Conservation (phyloP, 257 asterid genomes). For the Perilla frutescens region DNA sequence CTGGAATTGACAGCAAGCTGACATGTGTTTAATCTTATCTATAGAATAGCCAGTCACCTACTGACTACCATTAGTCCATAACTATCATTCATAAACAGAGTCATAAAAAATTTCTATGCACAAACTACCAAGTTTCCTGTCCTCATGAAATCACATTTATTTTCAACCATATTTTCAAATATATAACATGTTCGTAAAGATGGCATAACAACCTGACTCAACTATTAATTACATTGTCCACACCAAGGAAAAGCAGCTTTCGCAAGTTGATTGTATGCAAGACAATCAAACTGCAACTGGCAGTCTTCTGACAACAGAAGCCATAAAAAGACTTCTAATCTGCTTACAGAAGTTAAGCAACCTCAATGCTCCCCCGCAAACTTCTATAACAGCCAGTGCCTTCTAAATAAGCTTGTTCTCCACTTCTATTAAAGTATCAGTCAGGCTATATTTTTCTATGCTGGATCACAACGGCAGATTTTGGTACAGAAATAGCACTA, state of each 20-base stretch:
- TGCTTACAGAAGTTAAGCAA: slow-evolving; percentile 17
- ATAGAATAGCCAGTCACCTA: slow-evolving; percentile 14
- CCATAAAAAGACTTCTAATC: slow-evolving; percentile 1
- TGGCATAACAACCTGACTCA: slow-evolving; percentile 1
- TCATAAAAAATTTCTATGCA: neutral
- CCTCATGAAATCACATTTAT: slow-evolving; percentile 1
- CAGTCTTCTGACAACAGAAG: neutral
- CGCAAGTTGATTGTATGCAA: slow-evolving; percentile 20
- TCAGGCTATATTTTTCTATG: neutral
- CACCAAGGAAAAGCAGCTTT: slow-evolving; percentile 14
- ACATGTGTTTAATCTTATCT: slow-evolving; percentile 16
- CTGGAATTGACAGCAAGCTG: slow-evolving; percentile 7
- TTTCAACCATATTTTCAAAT: slow-evolving; percentile 10
- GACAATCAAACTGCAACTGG: slow-evolving; percentile 15
- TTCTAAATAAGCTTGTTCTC: slow-evolving; percentile 24
- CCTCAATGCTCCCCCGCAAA: slow-evolving; percentile 20
- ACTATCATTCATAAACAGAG: slow-evolving; percentile 21
- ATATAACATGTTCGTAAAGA: slow-evolving; percentile 1
- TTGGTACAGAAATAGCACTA: slow-evolving; percentile 3
- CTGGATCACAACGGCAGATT: slow-evolving; percentile 15
- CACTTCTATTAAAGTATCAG: slow-evolving; percentile 13
- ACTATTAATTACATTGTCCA: slow-evolving; percentile 15
- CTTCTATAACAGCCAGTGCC: slow-evolving; percentile 12
- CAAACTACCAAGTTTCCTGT: slow-evolving; percentile 13
- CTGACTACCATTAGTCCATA: slow-evolving; percentile 14